A percentile compares a stretch with the other conserved stretches of the same genome.
Evolutionary conservation across 2,329 filamentous ascomycete species (phyloP).

Genomic region (Sphaerulina vaccinii): DNA sequence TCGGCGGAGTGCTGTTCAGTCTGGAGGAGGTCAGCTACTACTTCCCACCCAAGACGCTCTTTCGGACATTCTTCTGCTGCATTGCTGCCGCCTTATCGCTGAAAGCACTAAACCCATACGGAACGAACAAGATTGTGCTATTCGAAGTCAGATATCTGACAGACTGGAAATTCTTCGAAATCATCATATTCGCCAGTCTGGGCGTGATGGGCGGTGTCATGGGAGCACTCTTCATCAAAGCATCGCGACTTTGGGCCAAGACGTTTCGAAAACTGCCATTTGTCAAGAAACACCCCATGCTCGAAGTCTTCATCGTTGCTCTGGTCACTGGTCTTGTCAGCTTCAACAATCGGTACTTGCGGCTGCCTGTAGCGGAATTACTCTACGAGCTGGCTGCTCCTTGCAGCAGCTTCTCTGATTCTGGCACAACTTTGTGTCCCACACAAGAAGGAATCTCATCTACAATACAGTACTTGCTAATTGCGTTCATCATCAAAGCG

Average conservation of each 20-base stretch:
- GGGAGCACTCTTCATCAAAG: conserved; percentile 95
- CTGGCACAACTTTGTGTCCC: conserved; percentile 78
- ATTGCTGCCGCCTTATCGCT: conserved; percentile 84
- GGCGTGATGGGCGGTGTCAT: conserved; percentile 80
- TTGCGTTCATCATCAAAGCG: conserved; percentile 87
- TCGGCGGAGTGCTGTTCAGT: conserved; percentile 87
- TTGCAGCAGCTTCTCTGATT: conserved; percentile 68
- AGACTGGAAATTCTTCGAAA: conserved; percentile 93
- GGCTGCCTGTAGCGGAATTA: conserved; percentile 83
- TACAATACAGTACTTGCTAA: conserved; percentile 67
- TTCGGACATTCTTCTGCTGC: conserved; percentile 97
- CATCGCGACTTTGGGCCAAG: conserved; percentile 83
- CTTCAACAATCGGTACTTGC: conserved; percentile 92
- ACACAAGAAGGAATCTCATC: conserved; percentile 71
- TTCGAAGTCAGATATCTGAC: conserved; percentile 88
- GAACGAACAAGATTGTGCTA: conserved; percentile 92
- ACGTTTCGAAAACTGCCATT: conserved; percentile 76
- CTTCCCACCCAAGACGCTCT: conserved; percentile 94
- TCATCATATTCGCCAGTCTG: conserved; percentile 79
- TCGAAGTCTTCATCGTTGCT: conserved; percentile 87
- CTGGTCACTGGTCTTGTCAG: conserved; percentile 78
- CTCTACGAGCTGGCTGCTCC: conserved; percentile 88
- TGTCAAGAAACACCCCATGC: conserved; percentile 79
- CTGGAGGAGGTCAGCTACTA: conserved; percentile 96
- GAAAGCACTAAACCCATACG: conserved; percentile 94